Percentiles rank a stretch among this genome's conserved stretches.
Evolutionary conservation across 179 eudicot species (phyloP).

Genomic region (Camellia oleifera): DNA sequence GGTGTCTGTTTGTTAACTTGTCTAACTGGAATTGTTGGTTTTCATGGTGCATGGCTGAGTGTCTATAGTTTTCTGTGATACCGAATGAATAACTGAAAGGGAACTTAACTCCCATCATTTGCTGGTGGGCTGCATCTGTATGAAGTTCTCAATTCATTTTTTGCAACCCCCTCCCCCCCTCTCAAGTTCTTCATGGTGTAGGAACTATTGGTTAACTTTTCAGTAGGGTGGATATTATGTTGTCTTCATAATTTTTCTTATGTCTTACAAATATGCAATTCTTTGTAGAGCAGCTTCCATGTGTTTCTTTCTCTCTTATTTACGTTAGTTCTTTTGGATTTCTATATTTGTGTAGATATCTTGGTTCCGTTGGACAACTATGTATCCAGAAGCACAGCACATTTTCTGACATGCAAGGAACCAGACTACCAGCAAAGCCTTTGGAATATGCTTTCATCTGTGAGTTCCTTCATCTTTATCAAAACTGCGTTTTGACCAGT

Average conservation of each 20-base stretch:
- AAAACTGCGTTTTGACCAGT: neutral
- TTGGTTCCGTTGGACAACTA: conserved; percentile 95
- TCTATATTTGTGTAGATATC: conserved; percentile 55
- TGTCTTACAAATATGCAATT: neutral
- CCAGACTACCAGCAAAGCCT: conserved; percentile 98
- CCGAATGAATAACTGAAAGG: neutral
- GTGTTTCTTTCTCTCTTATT: neutral
- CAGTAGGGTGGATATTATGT: neutral
- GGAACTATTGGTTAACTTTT: neutral
- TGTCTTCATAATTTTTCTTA: neutral
- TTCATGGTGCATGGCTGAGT: neutral
- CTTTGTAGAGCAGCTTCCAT: neutral
- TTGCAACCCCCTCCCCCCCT: no score
- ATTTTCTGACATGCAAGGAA: conserved; percentile 86
- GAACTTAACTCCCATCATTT: neutral
- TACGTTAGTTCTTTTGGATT: conserved; percentile 16
- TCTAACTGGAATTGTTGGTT: neutral
- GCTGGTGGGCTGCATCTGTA: neutral
- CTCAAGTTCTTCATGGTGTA: neutral
- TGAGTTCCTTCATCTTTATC: conserved; percentile 36
- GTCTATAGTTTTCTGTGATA: neutral
- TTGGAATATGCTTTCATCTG: conserved; percentile 89
- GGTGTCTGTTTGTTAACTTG: neutral
- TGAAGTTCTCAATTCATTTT: neutral
- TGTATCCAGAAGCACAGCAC: conserved; percentile 86